Evolutionary conservation across 352 stramenopile species (phyloP).

Genomic region (Pythium apleroticum): DNA sequence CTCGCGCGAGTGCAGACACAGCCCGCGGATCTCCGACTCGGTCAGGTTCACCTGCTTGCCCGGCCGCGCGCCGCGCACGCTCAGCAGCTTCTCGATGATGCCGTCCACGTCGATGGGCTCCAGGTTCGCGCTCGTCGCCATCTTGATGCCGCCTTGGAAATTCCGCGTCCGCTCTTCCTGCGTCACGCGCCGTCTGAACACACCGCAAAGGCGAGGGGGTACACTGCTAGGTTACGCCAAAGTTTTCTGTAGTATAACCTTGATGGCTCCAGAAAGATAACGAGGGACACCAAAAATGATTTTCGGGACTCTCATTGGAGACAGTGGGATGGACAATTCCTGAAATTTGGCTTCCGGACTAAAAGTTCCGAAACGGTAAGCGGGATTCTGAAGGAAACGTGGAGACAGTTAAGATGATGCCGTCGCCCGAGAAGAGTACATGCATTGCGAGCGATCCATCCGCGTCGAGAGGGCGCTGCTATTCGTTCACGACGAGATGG

Average conservation of each 20-base stretch:
- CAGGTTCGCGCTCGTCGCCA: constrained; percentile 35
- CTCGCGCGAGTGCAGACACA: constrained; percentile 92
- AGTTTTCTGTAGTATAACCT: no score
- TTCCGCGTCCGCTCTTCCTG: not conserved
- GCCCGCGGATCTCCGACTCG: constrained; percentile 91
- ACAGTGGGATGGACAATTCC: not conserved
- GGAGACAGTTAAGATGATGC: no score
- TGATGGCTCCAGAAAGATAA: not conserved
- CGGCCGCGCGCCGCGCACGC: constrained; percentile 83
- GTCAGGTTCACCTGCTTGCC: constrained; percentile 89
- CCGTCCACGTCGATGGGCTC: constrained; percentile 83
- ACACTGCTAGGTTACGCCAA: no score
- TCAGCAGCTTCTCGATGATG: constrained; percentile 91
- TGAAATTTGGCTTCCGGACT: not conserved
- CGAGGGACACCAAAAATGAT: not conserved
- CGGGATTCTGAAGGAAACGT: no score
- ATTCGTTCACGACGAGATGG: no score
- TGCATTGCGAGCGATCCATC: no score
- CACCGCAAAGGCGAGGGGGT: not conserved
- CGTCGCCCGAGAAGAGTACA: no score
- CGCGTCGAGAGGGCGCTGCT: no score
- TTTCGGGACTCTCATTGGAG: not conserved
- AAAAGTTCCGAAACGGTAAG: no score
- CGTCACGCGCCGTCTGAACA: not conserved
- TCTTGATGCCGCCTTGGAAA: not conserved